Base-by-base conservation (phyloP, 257 asterid species). In the Solanum sparsipilum region DNA sequence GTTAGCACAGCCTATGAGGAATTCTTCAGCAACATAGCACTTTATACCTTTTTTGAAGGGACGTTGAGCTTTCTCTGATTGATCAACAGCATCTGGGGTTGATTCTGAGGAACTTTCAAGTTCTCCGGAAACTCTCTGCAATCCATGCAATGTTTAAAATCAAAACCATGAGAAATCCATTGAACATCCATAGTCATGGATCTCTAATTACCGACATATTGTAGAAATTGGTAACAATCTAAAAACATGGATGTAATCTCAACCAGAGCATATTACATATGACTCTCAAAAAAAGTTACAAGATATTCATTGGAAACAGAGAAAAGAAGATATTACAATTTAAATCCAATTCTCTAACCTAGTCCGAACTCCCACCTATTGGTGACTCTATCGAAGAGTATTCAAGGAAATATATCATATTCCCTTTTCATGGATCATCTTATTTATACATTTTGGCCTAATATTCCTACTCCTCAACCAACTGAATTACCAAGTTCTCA, bases 71-170 rank as follows among this genome's bases (percentile, higher is more conserved):
- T 90, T 85, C 87, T 92, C 92, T 72, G 98, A 93, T 75, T 89
- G 68, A 78, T 92, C 94, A 36, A 87, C 90, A 88, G 90, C 89
- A 89, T 93, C 94, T 9, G 94, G 78, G 68, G 90, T 89, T 32
- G 98, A 89, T 87, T 95, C 91, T 6, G 95, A 83, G 52, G 94
- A 93, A 92, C 91, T 89, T 86, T 91, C 96, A 89, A 93, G 36
- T 85, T 95, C 98, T 87, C 98, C 97, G 4, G 95, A 92, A 72
- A 94, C 95, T 81, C 93, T 91, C 99, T 95, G 98, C 89, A 73
- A 87, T 67, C 75, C 71, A 85, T 88, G 81, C 32, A 84, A 73
- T 68, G 83, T 56, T 82, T 29, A 83, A 63, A 41, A 83, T 67
- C 32, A 88, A 52, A 13, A 58, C 71, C 71, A 48, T 48, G 44